A percentile compares a stretch with the other conserved stretches of the same genome.
Conservation (phyloP, 306 rosid species). For the Dalbergia oliveri region DNA sequence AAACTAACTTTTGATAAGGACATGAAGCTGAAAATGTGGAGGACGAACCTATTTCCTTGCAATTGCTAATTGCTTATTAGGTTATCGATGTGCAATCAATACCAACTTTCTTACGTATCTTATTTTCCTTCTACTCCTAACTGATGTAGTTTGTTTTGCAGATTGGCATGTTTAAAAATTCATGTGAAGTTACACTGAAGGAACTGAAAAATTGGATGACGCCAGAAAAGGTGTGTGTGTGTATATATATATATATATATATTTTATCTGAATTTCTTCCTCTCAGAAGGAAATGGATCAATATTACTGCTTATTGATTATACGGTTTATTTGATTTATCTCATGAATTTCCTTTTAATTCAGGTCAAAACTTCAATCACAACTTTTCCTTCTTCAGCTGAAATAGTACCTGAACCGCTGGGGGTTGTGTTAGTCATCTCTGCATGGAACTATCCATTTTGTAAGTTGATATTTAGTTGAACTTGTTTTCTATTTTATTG, state of each 20-base stretch:
- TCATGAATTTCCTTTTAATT: conserved; percentile 31
- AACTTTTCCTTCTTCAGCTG: conserved; percentile 91
- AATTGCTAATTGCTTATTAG: neutral
- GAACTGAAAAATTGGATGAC: conserved; percentile 76
- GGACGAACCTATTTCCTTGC: neutral
- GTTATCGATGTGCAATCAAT: neutral
- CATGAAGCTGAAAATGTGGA: conserved; percentile 14
- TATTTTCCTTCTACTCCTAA: conserved; percentile 25
- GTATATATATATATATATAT: neutral
- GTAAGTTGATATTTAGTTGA: conserved; percentile 59
- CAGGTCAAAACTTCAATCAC: conserved; percentile 79
- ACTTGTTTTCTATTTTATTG: conserved; percentile 19
- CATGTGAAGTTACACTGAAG: conserved; percentile 66
- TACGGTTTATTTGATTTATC: conserved; percentile 17
- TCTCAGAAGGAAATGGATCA: neutral
- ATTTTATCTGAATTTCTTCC: conserved; percentile 24
- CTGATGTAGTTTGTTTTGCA: conserved; percentile 49
- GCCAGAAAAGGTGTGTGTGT: conserved; percentile 92
- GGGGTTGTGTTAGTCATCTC: conserved; percentile 87
- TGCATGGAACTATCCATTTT: conserved; percentile 95
- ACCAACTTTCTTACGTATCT: neutral
- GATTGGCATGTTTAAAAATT: conserved; percentile 72
- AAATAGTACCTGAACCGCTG: conserved; percentile 90
- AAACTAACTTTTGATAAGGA: neutral
- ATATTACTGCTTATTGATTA: neutral